Percentiles rank a stretch among this genome's conserved stretches.
Evolutionary conservation across 306 rosid species (phyloP).

Genomic region (Rosa lucieae): DNA sequence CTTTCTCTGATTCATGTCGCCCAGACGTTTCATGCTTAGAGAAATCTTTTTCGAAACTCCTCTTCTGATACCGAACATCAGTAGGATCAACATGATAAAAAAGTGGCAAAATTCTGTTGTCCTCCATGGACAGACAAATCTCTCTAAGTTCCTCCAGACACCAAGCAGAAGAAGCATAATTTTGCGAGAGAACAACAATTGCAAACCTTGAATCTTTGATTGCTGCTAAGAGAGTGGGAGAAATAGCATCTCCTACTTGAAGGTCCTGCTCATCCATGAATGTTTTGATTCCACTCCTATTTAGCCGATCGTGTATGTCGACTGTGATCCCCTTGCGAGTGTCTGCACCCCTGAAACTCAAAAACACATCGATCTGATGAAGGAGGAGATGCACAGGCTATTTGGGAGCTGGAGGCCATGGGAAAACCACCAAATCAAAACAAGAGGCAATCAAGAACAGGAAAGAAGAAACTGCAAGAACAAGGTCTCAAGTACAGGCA

Average conservation of each 20-base stretch:
- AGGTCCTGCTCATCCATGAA: neutral
- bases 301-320: neutral
- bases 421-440: neutral
- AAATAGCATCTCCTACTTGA: neutral
- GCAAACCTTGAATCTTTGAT: neutral
- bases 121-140: neutral
- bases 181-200: no score
- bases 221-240: neutral
- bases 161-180: no score
- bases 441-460: neutral
- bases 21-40: neutral
- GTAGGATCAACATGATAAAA: neutral
- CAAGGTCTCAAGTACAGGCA: neutral
- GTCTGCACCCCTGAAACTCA: neutral
- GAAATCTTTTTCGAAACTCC: neutral
- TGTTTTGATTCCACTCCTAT: neutral
- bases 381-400: neutral
- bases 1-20: neutral
- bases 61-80: neutral
- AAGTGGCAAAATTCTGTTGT: no score
- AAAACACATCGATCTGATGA: neutral
- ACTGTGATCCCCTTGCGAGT: neutral
- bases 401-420: neutral
- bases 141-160: no score
- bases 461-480: neutral